Base-by-base conservation (phyloP, 495 filamentous ascomycete genomes). In the Glutinoglossum americanum region DNA sequence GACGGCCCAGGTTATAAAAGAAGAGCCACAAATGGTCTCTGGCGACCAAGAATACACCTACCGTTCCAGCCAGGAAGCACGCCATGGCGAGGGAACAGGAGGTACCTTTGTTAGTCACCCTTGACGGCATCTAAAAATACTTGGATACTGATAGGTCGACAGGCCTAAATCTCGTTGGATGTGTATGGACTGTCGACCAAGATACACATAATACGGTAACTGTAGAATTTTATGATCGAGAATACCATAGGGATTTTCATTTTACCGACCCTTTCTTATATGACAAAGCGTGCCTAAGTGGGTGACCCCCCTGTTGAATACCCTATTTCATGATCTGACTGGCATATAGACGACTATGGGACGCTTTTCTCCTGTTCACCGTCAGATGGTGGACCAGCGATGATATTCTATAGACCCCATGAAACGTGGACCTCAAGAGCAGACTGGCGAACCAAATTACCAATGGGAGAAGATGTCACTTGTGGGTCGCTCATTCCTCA, bases 131-230 rank as follows among this genome's bases (percentile, higher is more conserved):
- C 35, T 17, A n/a, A 1, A 21, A 13, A 32, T 9, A 7, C 17
- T 51, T 3, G 19, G n/a, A 48, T 62, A 56, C 68, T 72, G 57
- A 72, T 45, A 23, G 8, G 8, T 6, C 8, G n/a, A 13, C 41
- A 77, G 74, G 73, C 64, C 73, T 96, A 44, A 97, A 96, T 66
- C 74, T 98, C 59, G 84, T 86, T 32, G 92, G 93, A 15, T 87
- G 87, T 62, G 87, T 95, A 5, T 98, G 93, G 92, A 97, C 92
- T 0, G 87, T 97, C 15, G 85, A 94, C 62, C 93, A 98, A 69
- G 88, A 94, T 62, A 83, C 81, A 0, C 90, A 97, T 61, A 77
- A 97, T 68, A 98, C 90, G 7, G 83, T 98, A 27, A 97, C 93
- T 0, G 87, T 97, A 17, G 92, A 98, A 62, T 98, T 98, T 67